Percentiles rank a stretch among this genome's conserved stretches.
These are phyloP conservation scores for Paracoccidioides brasiliensis DNA, from an alignment of 2,329 filamentous ascomycete genomes.

Conservation along the genomic window DNA sequence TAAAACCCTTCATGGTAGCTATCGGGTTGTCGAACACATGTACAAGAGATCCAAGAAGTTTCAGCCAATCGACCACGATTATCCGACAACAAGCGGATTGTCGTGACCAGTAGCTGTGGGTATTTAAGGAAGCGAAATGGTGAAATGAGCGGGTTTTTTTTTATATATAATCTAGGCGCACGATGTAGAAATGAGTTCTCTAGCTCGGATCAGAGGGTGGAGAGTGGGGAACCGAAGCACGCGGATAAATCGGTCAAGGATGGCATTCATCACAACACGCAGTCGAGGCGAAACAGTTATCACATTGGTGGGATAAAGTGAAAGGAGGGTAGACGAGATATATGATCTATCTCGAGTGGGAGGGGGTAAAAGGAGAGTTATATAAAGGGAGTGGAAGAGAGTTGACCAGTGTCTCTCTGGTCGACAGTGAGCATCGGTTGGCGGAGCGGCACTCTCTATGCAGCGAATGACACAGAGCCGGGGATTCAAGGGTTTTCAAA, in stretches of 20 bases:
- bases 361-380: not conserved
- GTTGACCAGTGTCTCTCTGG: too few relatives aligned
- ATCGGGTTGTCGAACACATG: constrained; percentile 17
- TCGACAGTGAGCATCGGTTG: not conserved
- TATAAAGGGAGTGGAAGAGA: not conserved
- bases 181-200: not conserved
- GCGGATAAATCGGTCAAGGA: not conserved
- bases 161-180: not conserved
- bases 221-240: not conserved
- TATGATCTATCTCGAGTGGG: too few relatives aligned
- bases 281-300: not conserved
- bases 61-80: constrained; percentile 8
- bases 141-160: not conserved
- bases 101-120: constrained; percentile 3
- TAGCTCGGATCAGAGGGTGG: not conserved
- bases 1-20: constrained; percentile 86
- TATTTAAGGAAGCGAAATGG: not conserved
- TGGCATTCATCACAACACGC: not conserved
- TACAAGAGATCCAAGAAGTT: constrained; percentile 3
- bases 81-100: constrained; percentile 4
- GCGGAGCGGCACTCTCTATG: not conserved
- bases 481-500: not conserved
- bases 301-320: too few relatives aligned
- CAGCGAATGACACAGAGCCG: not conserved
- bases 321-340: not conserved